phyloP scores from a whole-genome alignment of 1,139 yeast species.

The Taiozyma onychis region DNA sequence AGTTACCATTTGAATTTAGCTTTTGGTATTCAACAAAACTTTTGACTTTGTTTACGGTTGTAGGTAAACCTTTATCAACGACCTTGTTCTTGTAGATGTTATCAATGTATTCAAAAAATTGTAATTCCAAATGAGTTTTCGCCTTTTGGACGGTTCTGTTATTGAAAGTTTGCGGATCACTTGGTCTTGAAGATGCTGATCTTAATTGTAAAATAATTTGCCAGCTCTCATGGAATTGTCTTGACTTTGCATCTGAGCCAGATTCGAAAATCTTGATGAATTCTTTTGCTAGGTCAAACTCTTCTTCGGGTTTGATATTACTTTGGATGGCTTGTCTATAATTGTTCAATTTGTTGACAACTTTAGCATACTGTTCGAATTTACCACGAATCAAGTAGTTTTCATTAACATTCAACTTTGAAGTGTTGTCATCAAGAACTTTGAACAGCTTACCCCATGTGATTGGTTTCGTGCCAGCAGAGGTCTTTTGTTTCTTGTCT shows the following conservation, averaged over 20 bases:
- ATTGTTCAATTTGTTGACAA: constrained; percentile 65
- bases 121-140: constrained; percentile 60
- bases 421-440: constrained; percentile 27
- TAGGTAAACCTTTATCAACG: constrained; percentile 61
- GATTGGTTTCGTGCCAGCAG: constrained; percentile 23
- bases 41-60: constrained; percentile 63
- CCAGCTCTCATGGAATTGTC: constrained; percentile 63
- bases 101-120: constrained; percentile 72
- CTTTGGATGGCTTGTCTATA: constrained; percentile 49
- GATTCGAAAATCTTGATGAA: constrained; percentile 28
- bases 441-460: constrained; percentile 29
- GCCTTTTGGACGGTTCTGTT: constrained; percentile 52
- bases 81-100: constrained; percentile 61
- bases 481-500: constrained; percentile 8
- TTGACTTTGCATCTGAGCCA: constrained; percentile 47
- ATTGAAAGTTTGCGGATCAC: constrained; percentile 35
- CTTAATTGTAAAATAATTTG: constrained; percentile 38
- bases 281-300: constrained; percentile 28
- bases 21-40: constrained; percentile 53
- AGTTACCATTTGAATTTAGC: constrained; percentile 37
- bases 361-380: constrained; percentile 69
- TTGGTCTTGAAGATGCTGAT: constrained; percentile 26
- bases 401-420: constrained; percentile 35
- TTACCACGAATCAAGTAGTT: constrained; percentile 42
- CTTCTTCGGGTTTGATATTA: constrained; percentile 31